These are phyloP conservation scores for Aplosporella prunicola DNA, from an alignment of 2,329 filamentous ascomycete species.

Conservation along the genomic window DNA sequence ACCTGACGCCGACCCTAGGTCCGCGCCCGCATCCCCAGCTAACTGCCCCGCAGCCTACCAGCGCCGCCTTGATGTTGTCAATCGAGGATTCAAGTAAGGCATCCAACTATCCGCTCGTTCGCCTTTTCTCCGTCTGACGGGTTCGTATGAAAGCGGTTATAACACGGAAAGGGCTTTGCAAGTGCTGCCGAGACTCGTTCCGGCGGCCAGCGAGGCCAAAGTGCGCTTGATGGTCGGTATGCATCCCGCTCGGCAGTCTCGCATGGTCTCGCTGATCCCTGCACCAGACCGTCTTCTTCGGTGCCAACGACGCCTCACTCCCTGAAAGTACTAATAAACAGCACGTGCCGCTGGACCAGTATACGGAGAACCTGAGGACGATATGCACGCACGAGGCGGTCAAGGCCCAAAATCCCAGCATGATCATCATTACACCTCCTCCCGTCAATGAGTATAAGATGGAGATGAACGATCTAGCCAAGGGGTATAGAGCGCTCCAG, in stretches of 20 bases:
- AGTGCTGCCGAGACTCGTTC: conserved; percentile 61
- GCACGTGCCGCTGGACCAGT: conserved; percentile 67
- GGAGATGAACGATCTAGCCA: conserved; percentile 38
- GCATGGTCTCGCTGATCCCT: conserved; percentile 10
- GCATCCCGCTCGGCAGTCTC: not conserved
- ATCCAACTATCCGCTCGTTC: not conserved
- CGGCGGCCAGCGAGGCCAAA: conserved; percentile 50
- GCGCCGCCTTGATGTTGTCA: conserved; percentile 74
- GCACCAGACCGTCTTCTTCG: conserved; percentile 64
- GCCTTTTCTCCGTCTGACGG: too few relatives aligned
- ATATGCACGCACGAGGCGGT: conserved; percentile 67
- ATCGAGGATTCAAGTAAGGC: conserved; percentile 62
- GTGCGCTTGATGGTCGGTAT: conserved; percentile 55
- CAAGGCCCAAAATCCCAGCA: conserved; percentile 58
- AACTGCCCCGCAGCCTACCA: conserved; percentile 51
- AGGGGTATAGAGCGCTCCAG: conserved; percentile 25
- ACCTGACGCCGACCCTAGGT: not conserved
- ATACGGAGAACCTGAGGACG: conserved; percentile 58
- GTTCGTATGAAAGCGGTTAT: too few relatives aligned
- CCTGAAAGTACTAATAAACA: conserved; percentile 55
- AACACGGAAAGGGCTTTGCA: conserved; percentile 66
- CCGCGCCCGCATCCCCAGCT: conserved; percentile 9
- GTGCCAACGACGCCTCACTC: conserved; percentile 80
- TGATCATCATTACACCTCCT: conserved; percentile 73
- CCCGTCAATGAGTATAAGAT: conserved; percentile 69